Evolutionary conservation across 2,329 filamentous ascomycete species (phyloP).

Genomic region (Lithohypha guttulata): DNA sequence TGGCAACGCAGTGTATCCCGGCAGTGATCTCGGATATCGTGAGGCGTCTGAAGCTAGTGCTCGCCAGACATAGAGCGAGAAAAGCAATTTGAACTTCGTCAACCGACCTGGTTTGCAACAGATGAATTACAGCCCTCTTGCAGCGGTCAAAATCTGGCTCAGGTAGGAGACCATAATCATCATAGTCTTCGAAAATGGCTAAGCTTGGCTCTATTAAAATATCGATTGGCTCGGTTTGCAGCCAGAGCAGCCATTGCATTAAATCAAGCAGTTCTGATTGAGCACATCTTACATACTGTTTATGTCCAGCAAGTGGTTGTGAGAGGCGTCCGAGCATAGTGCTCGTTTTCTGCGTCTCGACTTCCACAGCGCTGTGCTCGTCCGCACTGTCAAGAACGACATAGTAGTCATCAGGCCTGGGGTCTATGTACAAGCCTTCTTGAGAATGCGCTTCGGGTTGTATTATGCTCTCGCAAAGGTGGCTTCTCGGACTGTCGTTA

Average conservation of each 20-base stretch:
- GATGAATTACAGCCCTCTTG: background rate
- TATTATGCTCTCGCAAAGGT: too few relatives aligned
- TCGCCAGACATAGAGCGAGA: background rate
- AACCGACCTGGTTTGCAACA: background rate
- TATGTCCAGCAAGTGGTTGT: too few relatives aligned
- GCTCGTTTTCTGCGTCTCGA: too few relatives aligned
- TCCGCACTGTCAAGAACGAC: too few relatives aligned
- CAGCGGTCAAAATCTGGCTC: background rate
- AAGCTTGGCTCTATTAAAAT: background rate
- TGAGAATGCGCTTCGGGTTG: too few relatives aligned
- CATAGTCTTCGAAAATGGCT: background rate
- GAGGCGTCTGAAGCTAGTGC: constrained; percentile 1
- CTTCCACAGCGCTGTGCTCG: too few relatives aligned
- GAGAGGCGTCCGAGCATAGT: too few relatives aligned
- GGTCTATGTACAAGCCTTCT: too few relatives aligned
- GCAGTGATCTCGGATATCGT: background rate
- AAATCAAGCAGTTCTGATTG: background rate
- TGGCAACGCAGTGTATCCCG: background rate
- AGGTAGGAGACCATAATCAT: background rate
- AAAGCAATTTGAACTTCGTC: background rate
- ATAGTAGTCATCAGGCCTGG: too few relatives aligned
- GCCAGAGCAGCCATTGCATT: constrained; percentile 2
- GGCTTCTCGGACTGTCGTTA: too few relatives aligned
- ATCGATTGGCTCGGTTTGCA: background rate
- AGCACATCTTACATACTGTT: background rate